Evolutionary conservation across 495 filamentous ascomycete species (phyloP).

Genomic region (Lepraria neglecta): DNA sequence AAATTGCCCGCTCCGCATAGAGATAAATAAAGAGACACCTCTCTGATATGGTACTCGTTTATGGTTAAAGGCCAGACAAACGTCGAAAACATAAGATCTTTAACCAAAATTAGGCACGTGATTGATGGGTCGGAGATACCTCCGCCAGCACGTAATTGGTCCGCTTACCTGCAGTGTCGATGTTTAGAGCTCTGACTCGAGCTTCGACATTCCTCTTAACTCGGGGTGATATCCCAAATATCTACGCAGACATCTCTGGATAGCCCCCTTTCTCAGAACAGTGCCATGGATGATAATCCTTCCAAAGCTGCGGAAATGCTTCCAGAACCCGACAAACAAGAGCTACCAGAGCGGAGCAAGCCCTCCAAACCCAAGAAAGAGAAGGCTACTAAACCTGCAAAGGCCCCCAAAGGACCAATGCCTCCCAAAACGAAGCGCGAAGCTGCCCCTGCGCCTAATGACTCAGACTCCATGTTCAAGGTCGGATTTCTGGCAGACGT

Average conservation of each 20-base stretch:
- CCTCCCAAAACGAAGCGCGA: constrained; percentile 20
- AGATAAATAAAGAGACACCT: too few relatives aligned
- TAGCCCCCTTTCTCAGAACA: too few relatives aligned
- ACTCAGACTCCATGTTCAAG: constrained; percentile 74
- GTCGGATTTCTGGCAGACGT: constrained; percentile 76
- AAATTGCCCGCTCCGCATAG: too few relatives aligned
- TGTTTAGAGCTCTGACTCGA: neutral
- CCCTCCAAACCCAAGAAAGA: constrained; percentile 23
- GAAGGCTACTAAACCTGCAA: constrained; percentile 19
- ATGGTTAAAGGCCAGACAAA: too few relatives aligned
- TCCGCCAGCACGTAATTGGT: neutral
- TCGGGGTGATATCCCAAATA: neutral
- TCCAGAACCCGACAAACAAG: neutral
- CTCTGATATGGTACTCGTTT: too few relatives aligned
- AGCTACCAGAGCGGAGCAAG: constrained; percentile 20
- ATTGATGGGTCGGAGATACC: neutral
- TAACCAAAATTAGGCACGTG: too few relatives aligned
- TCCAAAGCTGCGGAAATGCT: neutral
- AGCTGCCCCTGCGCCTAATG: constrained; percentile 39
- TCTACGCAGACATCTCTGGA: too few relatives aligned
- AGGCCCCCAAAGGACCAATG: constrained; percentile 14
- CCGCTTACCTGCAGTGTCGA: constrained; percentile 6
- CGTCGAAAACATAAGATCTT: too few relatives aligned
- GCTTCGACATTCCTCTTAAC: neutral
- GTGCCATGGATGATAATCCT: neutral